Conservation (phyloP, 352 stramenopile genomes). For the Phytophthora idaei region DNA sequence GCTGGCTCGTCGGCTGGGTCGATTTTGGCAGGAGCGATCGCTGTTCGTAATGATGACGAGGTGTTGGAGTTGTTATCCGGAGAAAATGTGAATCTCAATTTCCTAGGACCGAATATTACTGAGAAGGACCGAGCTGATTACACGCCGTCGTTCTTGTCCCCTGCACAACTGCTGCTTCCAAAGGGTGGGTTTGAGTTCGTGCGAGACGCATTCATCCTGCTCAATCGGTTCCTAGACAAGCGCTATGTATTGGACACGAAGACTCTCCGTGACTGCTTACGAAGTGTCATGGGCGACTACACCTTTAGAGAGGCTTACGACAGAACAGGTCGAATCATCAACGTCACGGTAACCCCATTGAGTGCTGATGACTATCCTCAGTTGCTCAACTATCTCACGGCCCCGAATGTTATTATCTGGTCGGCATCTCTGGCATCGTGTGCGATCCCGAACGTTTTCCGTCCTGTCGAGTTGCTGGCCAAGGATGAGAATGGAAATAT, state of each 20-base stretch:
- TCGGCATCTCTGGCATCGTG: conserved; percentile 95
- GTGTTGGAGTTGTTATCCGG: conserved; percentile 61
- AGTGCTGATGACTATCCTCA: conserved; percentile 93
- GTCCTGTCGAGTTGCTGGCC: conserved; percentile 93
- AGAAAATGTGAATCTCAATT: conserved; percentile 55
- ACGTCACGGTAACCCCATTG: conserved; percentile 97
- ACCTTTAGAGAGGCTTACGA: conserved; percentile 99
- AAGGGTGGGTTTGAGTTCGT: conserved; percentile 43
- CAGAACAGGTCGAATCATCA: conserved; percentile 97
- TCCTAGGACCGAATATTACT: conserved; percentile 73
- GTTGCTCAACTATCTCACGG: conserved; percentile 98
- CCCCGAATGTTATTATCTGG: conserved; percentile 99
- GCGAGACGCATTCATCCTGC: conserved; percentile 59
- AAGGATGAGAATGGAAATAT: conserved; percentile 92
- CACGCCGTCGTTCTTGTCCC: conserved; percentile 56
- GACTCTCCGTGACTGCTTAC: conserved; percentile 70
- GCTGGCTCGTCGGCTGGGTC: conserved; percentile 94
- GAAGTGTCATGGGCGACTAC: conserved; percentile 95
- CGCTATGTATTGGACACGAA: conserved; percentile 74
- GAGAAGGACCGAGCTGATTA: conserved; percentile 63
- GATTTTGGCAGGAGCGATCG: conserved; percentile 94
- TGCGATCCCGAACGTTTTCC: conserved; percentile 95
- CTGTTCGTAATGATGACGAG: conserved; percentile 94
- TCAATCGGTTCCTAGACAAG: conserved; percentile 73
- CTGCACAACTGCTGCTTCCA: conserved; percentile 54